Conservation (phyloP, 805 yeast species). For the Schizosaccharomyces lindneri region DNA sequence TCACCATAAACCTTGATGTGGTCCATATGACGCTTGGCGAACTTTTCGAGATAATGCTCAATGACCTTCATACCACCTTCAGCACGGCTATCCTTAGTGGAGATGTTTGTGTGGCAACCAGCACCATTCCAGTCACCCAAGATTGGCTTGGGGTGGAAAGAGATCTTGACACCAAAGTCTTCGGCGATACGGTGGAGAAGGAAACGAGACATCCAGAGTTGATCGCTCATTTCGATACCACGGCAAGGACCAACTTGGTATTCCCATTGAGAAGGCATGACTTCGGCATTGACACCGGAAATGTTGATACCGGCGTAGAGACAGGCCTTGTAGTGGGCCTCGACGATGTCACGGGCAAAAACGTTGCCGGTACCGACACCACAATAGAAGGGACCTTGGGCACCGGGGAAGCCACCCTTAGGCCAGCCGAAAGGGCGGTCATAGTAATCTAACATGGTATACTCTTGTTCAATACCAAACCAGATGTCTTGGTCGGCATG, state of each 20-base stretch:
- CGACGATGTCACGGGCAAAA: conserved; percentile 90
- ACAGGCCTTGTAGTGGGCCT: conserved; percentile 98
- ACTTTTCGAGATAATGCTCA: conserved; percentile 76
- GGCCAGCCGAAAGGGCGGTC: conserved; percentile 96
- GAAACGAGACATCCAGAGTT: conserved; percentile 89
- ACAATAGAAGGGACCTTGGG: conserved; percentile 99
- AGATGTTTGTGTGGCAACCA: conserved; percentile 97
- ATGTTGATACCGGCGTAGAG: conserved; percentile 72
- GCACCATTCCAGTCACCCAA: conserved; percentile 99
- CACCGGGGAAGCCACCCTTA: conserved; percentile 98
- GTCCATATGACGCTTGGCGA: conserved; percentile 88
- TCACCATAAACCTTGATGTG: conserved; percentile 87
- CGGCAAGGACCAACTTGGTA: conserved; percentile 97
- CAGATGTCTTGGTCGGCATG: conserved; percentile 66
- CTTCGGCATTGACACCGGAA: conserved; percentile 97
- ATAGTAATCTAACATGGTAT: conserved; percentile 78
- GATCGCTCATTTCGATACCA: conserved; percentile 93
- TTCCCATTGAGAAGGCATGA: conserved; percentile 99
- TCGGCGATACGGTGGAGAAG: conserved; percentile 85
- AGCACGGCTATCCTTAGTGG: conserved; percentile 71
- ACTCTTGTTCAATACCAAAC: conserved; percentile 98
- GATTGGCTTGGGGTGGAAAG: conserved; percentile 97
- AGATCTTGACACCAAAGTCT: conserved; percentile 94
- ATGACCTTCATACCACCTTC: conserved; percentile 93
- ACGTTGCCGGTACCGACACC: conserved; percentile 99